A percentile compares a stretch with the other conserved stretches of the same genome.
phyloP scores from a whole-genome alignment of 2,329 filamentous ascomycete species.

The Trichoderma atrobrunneum region DNA sequence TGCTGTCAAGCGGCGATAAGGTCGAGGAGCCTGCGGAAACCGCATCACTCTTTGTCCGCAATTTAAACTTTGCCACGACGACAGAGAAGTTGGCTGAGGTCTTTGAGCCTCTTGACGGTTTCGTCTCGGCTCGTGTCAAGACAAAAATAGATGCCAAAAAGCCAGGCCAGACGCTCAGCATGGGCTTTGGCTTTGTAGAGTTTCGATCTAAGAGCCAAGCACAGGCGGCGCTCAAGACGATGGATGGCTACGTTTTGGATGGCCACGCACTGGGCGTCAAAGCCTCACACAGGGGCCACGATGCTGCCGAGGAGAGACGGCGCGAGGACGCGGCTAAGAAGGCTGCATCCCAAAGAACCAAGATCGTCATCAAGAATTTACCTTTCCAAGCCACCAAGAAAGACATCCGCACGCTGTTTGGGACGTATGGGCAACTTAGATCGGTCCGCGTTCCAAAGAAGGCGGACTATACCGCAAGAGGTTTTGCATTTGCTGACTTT shows the following conservation, averaged over 20 bases:
- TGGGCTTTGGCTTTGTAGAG: constrained; percentile 96
- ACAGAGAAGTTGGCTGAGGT: constrained; percentile 70
- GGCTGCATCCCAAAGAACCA: constrained; percentile 71
- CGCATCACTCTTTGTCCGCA: constrained; percentile 87
- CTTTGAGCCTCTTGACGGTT: constrained; percentile 81
- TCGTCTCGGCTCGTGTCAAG: constrained; percentile 85
- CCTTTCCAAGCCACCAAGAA: constrained; percentile 95
- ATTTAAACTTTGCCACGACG: constrained; percentile 88
- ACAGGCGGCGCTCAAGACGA: constrained; percentile 73
- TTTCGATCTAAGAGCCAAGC: constrained; percentile 78
- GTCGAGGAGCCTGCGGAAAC: constrained; percentile 58
- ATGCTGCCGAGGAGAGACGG: constrained; percentile 82
- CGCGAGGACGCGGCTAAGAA: constrained; percentile 83
- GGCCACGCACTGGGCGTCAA: constrained; percentile 82
- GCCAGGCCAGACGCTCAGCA: constrained; percentile 81
- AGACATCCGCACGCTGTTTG: constrained; percentile 81
- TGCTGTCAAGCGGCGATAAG: constrained; percentile 58
- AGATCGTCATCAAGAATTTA: constrained; percentile 97
- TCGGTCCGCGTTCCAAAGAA: constrained; percentile 94
- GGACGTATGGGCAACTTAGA: constrained; percentile 86
- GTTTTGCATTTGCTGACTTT: constrained; percentile 97
- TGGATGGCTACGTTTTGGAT: constrained; percentile 87
- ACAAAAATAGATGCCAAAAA: constrained; percentile 92
- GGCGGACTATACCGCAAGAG: constrained; percentile 82
- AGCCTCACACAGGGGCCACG: constrained; percentile 79